These are phyloP conservation scores for Podospora conica DNA, from an alignment of 495 filamentous ascomycete genomes.

Conservation along the genomic window DNA sequence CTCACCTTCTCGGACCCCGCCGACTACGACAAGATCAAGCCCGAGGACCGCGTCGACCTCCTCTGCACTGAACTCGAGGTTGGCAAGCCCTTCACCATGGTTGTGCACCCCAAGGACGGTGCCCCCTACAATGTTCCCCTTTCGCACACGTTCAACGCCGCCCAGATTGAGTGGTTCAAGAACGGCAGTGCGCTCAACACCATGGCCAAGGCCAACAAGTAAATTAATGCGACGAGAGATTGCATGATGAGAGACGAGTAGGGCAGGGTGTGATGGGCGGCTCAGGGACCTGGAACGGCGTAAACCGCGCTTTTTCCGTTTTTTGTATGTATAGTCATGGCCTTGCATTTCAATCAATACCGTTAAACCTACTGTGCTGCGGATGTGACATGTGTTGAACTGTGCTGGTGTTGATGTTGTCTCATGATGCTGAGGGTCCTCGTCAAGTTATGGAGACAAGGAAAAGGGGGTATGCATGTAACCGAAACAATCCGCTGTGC, in stretches of 20 bases:
- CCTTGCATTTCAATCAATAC: slow-evolving; percentile 29
- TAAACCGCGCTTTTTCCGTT: slow-evolving; percentile 25
- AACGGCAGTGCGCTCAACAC: slow-evolving; percentile 95
- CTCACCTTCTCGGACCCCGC: slow-evolving; percentile 89
- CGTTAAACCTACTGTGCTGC: slow-evolving; percentile 3
- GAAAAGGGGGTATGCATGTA: neutral
- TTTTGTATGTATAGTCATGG: slow-evolving; percentile 34
- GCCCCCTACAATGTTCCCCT: slow-evolving; percentile 74
- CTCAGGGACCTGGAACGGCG: slow-evolving; percentile 30
- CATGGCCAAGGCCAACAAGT: slow-evolving; percentile 67
- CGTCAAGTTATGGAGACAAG: neutral
- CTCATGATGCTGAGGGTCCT: neutral
- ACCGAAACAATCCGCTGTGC: neutral
- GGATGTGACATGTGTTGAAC: neutral
- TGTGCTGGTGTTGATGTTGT: neutral
- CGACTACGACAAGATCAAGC: slow-evolving; percentile 96
- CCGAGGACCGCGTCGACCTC: slow-evolving; percentile 86
- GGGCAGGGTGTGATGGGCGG: slow-evolving; percentile 20
- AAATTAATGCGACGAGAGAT: slow-evolving; percentile 18
- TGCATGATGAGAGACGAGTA: slow-evolving; percentile 18
- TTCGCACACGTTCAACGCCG: slow-evolving; percentile 92
- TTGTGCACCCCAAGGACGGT: slow-evolving; percentile 83
- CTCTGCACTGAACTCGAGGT: slow-evolving; percentile 86
- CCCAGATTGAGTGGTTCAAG: slow-evolving; percentile 97
- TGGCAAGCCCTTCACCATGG: slow-evolving; percentile 88